These are phyloP conservation scores for Phytophthora multivora DNA, from an alignment of 352 stramenopile species.

Conservation along the genomic window DNA sequence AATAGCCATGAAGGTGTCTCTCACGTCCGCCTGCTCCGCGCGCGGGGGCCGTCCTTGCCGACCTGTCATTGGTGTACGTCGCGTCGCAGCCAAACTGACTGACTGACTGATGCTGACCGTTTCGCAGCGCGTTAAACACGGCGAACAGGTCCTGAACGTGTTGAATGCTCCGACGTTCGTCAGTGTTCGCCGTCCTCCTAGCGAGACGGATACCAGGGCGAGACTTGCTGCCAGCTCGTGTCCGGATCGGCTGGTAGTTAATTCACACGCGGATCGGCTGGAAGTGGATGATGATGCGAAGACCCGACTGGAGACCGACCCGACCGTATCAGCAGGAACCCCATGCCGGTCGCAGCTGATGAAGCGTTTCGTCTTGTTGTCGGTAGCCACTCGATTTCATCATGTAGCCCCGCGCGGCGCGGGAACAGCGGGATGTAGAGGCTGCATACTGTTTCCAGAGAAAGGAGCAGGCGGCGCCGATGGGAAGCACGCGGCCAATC, in stretches of 20 bases:
- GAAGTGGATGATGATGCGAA: constrained; percentile 26
- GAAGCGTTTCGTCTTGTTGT: background rate
- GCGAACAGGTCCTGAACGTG: background rate
- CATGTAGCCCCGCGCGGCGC: background rate
- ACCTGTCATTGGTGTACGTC: constrained; percentile 12
- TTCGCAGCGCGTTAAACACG: constrained; percentile 1
- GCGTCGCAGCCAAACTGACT: background rate
- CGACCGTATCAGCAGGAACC: background rate
- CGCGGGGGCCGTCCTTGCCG: constrained; percentile 3
- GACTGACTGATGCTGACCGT: background rate
- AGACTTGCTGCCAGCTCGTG: background rate
- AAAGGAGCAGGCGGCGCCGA: background rate
- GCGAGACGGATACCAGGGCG: background rate
- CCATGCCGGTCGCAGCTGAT: background rate
- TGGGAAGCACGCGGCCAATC: background rate
- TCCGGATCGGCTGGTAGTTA: background rate
- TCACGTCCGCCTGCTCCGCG: background rate
- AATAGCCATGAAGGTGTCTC: constrained; percentile 19
- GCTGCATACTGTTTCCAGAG: constrained; percentile 10
- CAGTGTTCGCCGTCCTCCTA: background rate
- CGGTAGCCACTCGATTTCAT: background rate
- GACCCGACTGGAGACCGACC: constrained; percentile 3
- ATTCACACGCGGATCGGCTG: constrained; percentile 1
- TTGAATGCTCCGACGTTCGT: background rate
- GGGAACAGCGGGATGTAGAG: constrained; percentile 9